Conservation (phyloP, 2,329 filamentous ascomycete genomes). For the Neonectria magnoliae region DNA sequence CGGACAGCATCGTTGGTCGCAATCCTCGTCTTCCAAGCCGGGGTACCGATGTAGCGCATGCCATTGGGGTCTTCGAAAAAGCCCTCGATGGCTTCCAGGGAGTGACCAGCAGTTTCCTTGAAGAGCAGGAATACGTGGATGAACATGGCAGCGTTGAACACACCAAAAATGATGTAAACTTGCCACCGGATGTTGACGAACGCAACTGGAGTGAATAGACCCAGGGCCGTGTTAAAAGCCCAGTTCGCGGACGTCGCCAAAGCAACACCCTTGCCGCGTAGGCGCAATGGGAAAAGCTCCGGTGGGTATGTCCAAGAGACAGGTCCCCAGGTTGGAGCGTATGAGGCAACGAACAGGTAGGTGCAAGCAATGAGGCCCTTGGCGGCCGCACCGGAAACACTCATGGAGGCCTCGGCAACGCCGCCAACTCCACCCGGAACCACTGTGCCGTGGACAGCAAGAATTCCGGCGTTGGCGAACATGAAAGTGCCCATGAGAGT, state of each 20-base stretch:
- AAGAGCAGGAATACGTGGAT: conserved; percentile 54
- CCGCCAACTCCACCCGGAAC: conserved; percentile 56
- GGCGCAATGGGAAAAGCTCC: conserved; percentile 60
- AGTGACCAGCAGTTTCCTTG: conserved; percentile 57
- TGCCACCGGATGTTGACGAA: conserved; percentile 40
- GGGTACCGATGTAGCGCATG: conserved; percentile 32
- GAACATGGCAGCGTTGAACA: conserved; percentile 36
- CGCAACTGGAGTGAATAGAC: conserved; percentile 44
- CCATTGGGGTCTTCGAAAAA: conserved; percentile 44
- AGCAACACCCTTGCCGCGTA: conserved; percentile 63
- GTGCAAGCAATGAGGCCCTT: conserved; percentile 74
- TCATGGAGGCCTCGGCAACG: conserved; percentile 62
- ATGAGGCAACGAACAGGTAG: conserved; percentile 69
- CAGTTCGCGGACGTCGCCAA: conserved; percentile 58
- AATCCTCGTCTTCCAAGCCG: conserved; percentile 35
- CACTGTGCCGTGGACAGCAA: conserved; percentile 57
- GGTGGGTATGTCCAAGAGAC: conserved; percentile 67
- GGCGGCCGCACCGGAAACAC: conserved; percentile 54
- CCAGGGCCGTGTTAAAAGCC: conserved; percentile 53
- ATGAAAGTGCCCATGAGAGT: conserved; percentile 73
- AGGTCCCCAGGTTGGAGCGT: conserved; percentile 58
- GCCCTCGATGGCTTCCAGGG: conserved; percentile 70
- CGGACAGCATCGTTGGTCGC: conserved; percentile 19
- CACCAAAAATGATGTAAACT: conserved; percentile 31
- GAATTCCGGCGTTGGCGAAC: conserved; percentile 63